Conservation (phyloP, 148 eudicot species). For the Tetragonia tetragonoides region DNA sequence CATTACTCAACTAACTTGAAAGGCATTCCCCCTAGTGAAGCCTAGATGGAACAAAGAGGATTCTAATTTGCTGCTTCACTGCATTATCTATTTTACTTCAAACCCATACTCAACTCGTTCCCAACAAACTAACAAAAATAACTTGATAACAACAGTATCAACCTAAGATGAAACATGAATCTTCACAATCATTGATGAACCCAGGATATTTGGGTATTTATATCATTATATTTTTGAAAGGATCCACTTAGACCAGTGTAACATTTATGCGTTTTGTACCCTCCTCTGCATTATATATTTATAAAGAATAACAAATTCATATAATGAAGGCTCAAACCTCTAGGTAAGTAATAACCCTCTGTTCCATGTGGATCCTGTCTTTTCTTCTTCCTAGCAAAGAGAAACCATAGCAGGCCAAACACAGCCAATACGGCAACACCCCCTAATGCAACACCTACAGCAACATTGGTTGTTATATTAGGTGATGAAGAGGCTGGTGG, state of each 20-base stretch:
- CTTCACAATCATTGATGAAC: not conserved
- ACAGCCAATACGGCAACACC: slow-evolving; percentile 46
- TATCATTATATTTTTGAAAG: too few relatives aligned
- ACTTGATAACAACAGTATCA: not conserved
- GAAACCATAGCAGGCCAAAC: slow-evolving; percentile 44
- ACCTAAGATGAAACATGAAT: not conserved
- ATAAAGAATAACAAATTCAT: not conserved
- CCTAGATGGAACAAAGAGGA: not conserved
- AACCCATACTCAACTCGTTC: not conserved
- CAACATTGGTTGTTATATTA: slow-evolving; percentile 34
- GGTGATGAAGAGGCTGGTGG: slow-evolving; percentile 21
- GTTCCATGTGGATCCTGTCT: slow-evolving; percentile 33
- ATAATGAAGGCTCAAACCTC: slow-evolving; percentile 35
- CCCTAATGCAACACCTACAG: slow-evolving; percentile 56
- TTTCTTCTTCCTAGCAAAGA: slow-evolving; percentile 55
- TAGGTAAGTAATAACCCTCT: slow-evolving; percentile 40
- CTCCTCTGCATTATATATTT: too few relatives aligned
- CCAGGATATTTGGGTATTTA: not conserved
- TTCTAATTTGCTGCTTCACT: not conserved
- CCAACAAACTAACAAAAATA: not conserved
- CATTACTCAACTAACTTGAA: not conserved
- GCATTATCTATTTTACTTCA: not conserved
- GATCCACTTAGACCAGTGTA: too few relatives aligned
- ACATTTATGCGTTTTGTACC: too few relatives aligned
- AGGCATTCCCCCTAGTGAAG: not conserved